A percentile compares a stretch with the other conserved stretches of the same genome.
Evolutionary conservation across 2,329 filamentous ascomycete species (phyloP).

Genomic region (Byssothecium circinans): DNA sequence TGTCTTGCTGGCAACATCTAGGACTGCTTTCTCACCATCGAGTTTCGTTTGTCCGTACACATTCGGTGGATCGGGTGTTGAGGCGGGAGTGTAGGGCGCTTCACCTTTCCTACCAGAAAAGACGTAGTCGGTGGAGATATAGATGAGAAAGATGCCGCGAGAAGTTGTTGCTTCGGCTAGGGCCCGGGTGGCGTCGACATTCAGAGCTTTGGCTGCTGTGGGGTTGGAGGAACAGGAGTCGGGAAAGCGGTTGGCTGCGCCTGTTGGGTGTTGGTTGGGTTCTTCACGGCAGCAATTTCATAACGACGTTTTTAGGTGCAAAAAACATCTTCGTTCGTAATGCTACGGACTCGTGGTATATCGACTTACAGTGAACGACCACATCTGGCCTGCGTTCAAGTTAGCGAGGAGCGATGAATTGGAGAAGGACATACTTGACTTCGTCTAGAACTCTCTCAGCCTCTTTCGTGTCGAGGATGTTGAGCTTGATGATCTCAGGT

Average conservation of each 20-base stretch:
- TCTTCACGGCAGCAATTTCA: neutral
- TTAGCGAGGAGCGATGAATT: neutral
- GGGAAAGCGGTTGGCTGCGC: constrained; percentile 84
- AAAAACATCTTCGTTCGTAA: no score
- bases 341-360: no score
- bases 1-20: constrained; percentile 56
- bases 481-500: constrained; percentile 60
- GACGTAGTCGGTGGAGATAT: constrained; percentile 83
- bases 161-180: constrained; percentile 68
- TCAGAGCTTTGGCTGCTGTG: constrained; percentile 70
- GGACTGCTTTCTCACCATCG: constrained; percentile 69
- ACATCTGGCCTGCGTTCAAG: constrained; percentile 61
- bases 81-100: constrained; percentile 74
- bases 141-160: constrained; percentile 67
- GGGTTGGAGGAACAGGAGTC: constrained; percentile 84
- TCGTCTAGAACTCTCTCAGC: constrained; percentile 54
- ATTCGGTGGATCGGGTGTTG: constrained; percentile 71
- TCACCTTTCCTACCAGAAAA: constrained; percentile 75
- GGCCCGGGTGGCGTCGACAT: constrained; percentile 68
- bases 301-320: no score
- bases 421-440: constrained; percentile 49
- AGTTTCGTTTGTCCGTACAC: constrained; percentile 75
- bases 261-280: constrained; percentile 45
- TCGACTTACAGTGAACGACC: constrained; percentile 73
- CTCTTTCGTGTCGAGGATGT: constrained; percentile 51